A percentile compares a stretch with the other conserved stretches of the same genome.
Conservation (phyloP, 768 basidiomycete genomes). For the Rhodotorula graminis region DNA sequence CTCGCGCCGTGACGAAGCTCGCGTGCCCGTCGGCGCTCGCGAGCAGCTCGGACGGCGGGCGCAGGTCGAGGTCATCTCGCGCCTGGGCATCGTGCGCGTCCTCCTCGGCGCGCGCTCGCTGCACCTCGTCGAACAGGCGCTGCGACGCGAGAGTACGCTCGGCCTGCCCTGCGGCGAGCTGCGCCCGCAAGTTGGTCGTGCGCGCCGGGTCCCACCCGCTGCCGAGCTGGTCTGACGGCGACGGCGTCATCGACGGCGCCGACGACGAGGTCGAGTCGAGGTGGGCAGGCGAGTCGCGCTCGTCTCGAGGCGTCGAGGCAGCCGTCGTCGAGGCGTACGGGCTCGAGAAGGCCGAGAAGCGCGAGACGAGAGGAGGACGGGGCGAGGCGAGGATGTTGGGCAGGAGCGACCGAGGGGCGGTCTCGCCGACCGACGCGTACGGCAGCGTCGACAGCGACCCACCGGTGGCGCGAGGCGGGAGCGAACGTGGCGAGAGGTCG, state of each 20-base stretch:
- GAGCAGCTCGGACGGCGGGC: background rate
- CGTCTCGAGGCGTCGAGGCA: background rate
- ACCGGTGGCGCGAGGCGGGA: background rate
- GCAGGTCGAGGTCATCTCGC: no score
- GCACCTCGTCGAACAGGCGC: conserved; percentile 10
- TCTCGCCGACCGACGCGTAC: background rate
- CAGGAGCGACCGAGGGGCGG: background rate
- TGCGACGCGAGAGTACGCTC: conserved; percentile 1
- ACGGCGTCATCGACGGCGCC: no score
- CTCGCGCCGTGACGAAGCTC: background rate
- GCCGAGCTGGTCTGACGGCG: no score
- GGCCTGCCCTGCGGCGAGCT: background rate
- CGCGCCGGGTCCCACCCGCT: background rate
- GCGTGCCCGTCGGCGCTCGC: background rate
- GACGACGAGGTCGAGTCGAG: background rate
- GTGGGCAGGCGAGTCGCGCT: background rate
- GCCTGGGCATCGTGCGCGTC: background rate
- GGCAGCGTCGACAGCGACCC: background rate
- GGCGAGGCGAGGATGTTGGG: background rate
- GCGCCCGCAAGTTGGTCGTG: no score
- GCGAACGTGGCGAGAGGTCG: background rate
- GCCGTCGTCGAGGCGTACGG: background rate
- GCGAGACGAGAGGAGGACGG: conserved; percentile 12
- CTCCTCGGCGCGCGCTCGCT: background rate
- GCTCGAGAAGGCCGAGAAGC: conserved; percentile 20